Evolutionary conservation across 1,139 yeast species (phyloP).

Genomic region (Candida anutae): DNA sequence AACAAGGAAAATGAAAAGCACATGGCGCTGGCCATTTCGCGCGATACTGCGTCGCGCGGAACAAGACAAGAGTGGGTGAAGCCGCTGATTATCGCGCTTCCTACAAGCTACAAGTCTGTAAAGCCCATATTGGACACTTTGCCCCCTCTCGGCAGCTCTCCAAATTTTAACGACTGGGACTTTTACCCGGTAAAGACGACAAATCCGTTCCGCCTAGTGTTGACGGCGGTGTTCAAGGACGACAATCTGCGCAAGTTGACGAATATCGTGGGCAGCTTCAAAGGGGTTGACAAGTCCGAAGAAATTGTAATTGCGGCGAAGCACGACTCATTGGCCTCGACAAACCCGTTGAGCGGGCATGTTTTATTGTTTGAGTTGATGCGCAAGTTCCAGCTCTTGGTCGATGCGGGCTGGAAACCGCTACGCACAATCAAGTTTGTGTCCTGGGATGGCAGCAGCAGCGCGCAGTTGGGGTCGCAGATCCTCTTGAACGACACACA

Average conservation of each 20-base stretch:
- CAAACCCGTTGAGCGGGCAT: constrained; percentile 35
- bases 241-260: constrained; percentile 14
- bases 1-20: constrained; percentile 7
- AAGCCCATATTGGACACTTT: constrained; percentile 26
- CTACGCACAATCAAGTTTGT: constrained; percentile 34
- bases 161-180: constrained; percentile 18
- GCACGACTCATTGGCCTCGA: constrained; percentile 31
- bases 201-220: constrained; percentile 10
- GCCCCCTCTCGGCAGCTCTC: constrained; percentile 2
- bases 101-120: constrained; percentile 25
- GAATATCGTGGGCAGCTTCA: constrained; percentile 28
- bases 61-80: constrained; percentile 5
- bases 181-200: constrained; percentile 14
- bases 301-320: constrained; percentile 36
- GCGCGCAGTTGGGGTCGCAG: constrained; percentile 28
- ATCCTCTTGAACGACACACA: constrained; percentile 15
- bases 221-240: constrained; percentile 12
- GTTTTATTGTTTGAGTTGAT: constrained; percentile 35
- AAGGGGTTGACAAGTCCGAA: constrained; percentile 36
- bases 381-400: constrained; percentile 28
- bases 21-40: constrained; percentile 12
- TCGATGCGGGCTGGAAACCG: constrained; percentile 37
- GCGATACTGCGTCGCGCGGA: constrained; percentile 15
- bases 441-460: constrained; percentile 37
- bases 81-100: constrained; percentile 25